A percentile compares a stretch with the other conserved stretches of the same genome.
These are phyloP conservation scores for Durio zibethinus DNA, from an alignment of 345 rosid genomes.

Conservation along the genomic window DNA sequence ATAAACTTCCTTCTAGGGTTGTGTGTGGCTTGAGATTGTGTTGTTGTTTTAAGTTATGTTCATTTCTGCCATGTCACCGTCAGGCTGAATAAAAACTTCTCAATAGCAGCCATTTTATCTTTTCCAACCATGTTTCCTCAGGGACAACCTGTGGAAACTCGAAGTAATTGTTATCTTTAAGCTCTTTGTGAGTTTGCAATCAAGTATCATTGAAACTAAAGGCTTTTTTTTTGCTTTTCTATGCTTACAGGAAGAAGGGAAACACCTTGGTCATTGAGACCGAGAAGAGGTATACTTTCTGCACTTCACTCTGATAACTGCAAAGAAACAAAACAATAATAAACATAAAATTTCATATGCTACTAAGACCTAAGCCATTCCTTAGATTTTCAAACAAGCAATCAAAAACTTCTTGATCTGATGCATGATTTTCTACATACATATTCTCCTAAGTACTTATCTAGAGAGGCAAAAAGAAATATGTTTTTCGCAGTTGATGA, in stretches of 20 bases:
- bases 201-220: neutral
- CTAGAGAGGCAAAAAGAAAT: neutral
- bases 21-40: neutral
- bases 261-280: conserved; percentile 61
- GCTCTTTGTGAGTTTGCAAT: neutral
- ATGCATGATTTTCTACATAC: neutral
- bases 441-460: neutral
- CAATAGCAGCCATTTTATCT: no score
- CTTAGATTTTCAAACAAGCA: neutral
- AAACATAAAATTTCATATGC: neutral
- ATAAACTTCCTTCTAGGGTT: neutral
- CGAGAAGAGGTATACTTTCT: conserved; percentile 45
- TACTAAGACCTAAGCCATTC: neutral
- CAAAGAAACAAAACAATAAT: neutral
- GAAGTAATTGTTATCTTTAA: neutral
- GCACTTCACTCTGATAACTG: no score
- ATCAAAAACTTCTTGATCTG: neutral
- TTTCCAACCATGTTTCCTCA: neutral
- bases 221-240: neutral
- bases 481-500: neutral
- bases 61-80: no score
- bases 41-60: neutral
- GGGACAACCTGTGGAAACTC: neutral
- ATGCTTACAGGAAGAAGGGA: conserved; percentile 67
- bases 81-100: no score